phyloP scores from a whole-genome alignment of 257 asterid species.

The Nicotiana tomentosiformis region DNA sequence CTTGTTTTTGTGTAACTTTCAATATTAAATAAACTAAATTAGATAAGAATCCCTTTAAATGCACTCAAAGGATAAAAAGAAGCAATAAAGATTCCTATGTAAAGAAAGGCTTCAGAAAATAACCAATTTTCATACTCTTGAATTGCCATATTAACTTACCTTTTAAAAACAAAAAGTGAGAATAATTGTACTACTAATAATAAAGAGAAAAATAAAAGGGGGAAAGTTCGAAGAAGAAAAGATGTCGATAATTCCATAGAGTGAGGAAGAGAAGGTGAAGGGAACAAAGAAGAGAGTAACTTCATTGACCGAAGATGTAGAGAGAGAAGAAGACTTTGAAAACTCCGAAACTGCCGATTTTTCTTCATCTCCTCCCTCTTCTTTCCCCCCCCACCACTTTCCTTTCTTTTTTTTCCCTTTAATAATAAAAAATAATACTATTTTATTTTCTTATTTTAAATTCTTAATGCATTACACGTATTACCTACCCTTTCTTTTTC shows the following conservation, averaged over 20 bases:
- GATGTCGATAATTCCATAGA: conserved; percentile 23
- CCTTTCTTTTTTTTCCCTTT: neutral
- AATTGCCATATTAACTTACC: too few relatives aligned
- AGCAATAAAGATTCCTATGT: neutral
- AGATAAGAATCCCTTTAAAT: neutral
- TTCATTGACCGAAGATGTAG: conserved; percentile 13
- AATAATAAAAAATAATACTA: neutral
- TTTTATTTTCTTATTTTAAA: conserved; percentile 7
- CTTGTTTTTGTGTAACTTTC: neutral
- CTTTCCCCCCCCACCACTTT: neutral
- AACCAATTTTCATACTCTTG: neutral
- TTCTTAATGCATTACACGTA: conserved; percentile 23
- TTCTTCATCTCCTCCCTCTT: conserved; percentile 16
- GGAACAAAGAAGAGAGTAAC: neutral
- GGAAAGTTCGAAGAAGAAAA: neutral
- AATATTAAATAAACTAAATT: neutral
- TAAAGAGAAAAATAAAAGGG: neutral
- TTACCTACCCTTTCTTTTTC: conserved; percentile 27
- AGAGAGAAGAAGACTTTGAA: conserved; percentile 21
- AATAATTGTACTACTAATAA: neutral
- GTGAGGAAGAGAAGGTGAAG: conserved; percentile 13
- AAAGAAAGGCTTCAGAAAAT: neutral
- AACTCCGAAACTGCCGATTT: conserved; percentile 36
- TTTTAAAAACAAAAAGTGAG: neutral
- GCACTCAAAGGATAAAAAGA: conserved; percentile 3